phyloP scores from a whole-genome alignment of 2,329 filamentous ascomycete genomes.

The Huntiella savannae region DNA sequence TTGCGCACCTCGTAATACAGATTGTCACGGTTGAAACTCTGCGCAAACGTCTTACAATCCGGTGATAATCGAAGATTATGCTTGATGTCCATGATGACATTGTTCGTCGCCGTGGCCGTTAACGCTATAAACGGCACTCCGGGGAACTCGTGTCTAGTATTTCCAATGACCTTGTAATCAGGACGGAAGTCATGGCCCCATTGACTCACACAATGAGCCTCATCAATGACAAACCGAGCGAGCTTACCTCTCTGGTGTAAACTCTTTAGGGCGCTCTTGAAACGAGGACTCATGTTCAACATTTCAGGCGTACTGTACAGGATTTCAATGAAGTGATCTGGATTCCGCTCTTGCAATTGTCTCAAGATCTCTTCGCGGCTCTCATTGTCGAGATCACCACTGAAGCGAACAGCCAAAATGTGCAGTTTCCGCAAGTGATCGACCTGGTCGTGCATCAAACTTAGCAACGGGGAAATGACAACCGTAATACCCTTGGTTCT shows the following conservation, averaged over 20 bases:
- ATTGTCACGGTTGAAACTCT: constrained; percentile 96
- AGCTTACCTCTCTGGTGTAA: constrained; percentile 56
- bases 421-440: constrained; percentile 55
- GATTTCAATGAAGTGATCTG: constrained; percentile 63
- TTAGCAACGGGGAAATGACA: constrained; percentile 85
- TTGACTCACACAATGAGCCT: constrained; percentile 98
- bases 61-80: constrained; percentile 65
- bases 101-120: constrained; percentile 84
- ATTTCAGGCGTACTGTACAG: constrained; percentile 96
- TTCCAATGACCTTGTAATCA: constrained; percentile 76
- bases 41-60: constrained; percentile 59
- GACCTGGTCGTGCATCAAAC: constrained; percentile 95
- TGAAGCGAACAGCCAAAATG: constrained; percentile 67
- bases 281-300: constrained; percentile 60
- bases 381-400: constrained; percentile 48
- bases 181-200: constrained; percentile 98
- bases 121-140: constrained; percentile 82
- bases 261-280: constrained; percentile 44
- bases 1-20: constrained; percentile 66
- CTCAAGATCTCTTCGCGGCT: constrained; percentile 49
- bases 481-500: constrained; percentile 74
- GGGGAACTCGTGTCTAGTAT: constrained; percentile 51
- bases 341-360: constrained; percentile 39
- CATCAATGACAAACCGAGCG: constrained; percentile 86
- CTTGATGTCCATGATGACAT: constrained; percentile 80